phyloP scores from a whole-genome alignment of 345 rosid genomes.

The Kernera saxatilis region DNA sequence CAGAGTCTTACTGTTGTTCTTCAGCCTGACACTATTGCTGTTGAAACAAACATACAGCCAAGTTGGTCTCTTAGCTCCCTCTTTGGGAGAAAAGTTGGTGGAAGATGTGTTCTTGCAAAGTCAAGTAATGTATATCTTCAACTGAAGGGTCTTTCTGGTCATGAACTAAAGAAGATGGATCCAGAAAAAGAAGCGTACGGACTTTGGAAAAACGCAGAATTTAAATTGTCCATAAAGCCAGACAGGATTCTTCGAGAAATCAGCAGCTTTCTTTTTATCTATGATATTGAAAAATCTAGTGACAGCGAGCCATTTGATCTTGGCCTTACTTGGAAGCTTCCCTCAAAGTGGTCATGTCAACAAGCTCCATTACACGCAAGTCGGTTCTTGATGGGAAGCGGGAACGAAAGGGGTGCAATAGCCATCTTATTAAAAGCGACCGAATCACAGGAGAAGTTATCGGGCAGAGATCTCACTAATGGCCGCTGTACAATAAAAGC shows the following conservation, averaged over 20 bases:
- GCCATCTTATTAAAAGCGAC: constrained; percentile 75
- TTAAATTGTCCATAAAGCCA: constrained; percentile 59
- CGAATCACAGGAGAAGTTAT: constrained; percentile 29
- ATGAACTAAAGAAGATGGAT: constrained; percentile 31
- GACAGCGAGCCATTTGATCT: constrained; percentile 62
- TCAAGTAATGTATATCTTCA: constrained; percentile 72
- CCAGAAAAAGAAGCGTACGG: constrained; percentile 29
- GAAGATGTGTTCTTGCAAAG: constrained; percentile 71
- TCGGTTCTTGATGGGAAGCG: constrained; percentile 96
- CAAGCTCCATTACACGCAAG: constrained; percentile 68
- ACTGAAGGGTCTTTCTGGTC: constrained; percentile 48
- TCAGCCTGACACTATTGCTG: constrained; percentile 47
- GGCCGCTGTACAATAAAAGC: constrained; percentile 51
- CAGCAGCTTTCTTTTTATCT: constrained; percentile 45
- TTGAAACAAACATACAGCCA: constrained; percentile 47
- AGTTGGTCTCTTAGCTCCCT: constrained; percentile 83
- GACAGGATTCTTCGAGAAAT: constrained; percentile 56
- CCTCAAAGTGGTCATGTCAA: constrained; percentile 63
- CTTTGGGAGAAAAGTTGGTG: constrained; percentile 66
- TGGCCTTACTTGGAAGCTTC: constrained; percentile 66
- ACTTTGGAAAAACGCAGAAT: constrained; percentile 32
- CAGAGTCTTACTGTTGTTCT: constrained; percentile 85
- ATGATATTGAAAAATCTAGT: constrained; percentile 51
- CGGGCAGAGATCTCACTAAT: constrained; percentile 7
- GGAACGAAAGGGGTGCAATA: constrained; percentile 94